phyloP scores from a whole-genome alignment of 1,284 basidiomycete genomes.

The Papiliotrema terrestris region DNA sequence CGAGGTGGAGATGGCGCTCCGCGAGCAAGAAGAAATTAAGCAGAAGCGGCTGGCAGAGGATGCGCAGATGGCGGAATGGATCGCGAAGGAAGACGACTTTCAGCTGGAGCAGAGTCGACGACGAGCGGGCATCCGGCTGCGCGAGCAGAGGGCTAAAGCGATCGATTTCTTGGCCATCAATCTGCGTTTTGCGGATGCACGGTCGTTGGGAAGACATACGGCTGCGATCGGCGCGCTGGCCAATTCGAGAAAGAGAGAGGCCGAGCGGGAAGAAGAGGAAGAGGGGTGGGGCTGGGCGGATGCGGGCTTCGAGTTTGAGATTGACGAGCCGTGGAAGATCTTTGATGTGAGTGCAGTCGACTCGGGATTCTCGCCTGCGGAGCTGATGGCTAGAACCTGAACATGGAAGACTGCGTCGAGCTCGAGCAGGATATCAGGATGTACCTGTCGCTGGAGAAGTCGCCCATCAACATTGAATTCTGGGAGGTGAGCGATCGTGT shows the following conservation, averaged over 20 bases:
- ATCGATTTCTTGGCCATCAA: conserved; percentile 93
- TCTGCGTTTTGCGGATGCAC: conserved; percentile 71
- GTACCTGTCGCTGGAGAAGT: conserved; percentile 82
- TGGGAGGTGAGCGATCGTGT: conserved; percentile 71
- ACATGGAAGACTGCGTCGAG: conserved; percentile 83
- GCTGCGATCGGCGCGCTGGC: conserved; percentile 38
- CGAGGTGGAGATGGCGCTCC: conserved; percentile 77
- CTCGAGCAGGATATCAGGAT: conserved; percentile 91
- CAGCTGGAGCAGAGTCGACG: conserved; percentile 89
- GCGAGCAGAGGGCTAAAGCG: conserved; percentile 92
- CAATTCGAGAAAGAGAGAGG: conserved; percentile 30
- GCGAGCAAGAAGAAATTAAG: conserved; percentile 87
- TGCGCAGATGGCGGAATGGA: conserved; percentile 96
- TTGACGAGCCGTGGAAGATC: conserved; percentile 96
- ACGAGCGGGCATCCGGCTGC: conserved; percentile 87
- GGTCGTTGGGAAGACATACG: conserved; percentile 47
- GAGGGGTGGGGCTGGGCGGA: conserved; percentile 67
- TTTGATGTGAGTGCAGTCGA: conserved; percentile 66
- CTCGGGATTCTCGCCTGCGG: neutral
- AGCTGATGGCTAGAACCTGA: conserved; percentile 63
- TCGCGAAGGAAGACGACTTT: conserved; percentile 95
- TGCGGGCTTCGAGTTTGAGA: conserved; percentile 90
- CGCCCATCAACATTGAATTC: conserved; percentile 84
- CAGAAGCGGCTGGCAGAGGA: conserved; percentile 88
- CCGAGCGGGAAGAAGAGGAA: conserved; percentile 58